Percentiles rank a stretch among this genome's conserved stretches.
phyloP scores from a whole-genome alignment of 345 rosid species.

The Microcos paniculata region DNA sequence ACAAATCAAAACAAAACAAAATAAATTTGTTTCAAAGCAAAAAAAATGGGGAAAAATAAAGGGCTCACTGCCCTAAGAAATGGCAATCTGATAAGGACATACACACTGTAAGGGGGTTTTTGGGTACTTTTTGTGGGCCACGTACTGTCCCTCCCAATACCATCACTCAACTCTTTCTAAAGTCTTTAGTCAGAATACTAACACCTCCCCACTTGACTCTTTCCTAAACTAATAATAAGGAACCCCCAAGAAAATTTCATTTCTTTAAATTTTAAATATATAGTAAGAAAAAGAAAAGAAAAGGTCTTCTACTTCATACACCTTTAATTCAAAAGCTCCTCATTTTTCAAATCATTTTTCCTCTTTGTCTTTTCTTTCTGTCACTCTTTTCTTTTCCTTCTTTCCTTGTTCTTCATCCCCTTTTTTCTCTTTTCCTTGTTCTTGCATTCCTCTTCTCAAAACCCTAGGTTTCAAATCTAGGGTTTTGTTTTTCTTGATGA shows the following conservation, averaged over 20 bases:
- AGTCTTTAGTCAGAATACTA: background rate
- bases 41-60: background rate
- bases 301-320: slow-evolving; percentile 19
- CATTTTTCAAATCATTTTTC: slow-evolving; percentile 26
- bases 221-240: background rate
- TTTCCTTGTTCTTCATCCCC: slow-evolving; percentile 12
- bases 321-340: slow-evolving; percentile 43
- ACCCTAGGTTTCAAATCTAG: slow-evolving; percentile 57
- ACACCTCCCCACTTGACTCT: slow-evolving; percentile 6
- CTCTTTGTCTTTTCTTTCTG: slow-evolving; percentile 23
- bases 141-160: slow-evolving; percentile 7
- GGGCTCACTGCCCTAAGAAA: slow-evolving; percentile 20
- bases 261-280: background rate
- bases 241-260: background rate
- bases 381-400: slow-evolving; percentile 26
- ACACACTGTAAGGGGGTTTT: slow-evolving; percentile 19
- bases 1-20: background rate
- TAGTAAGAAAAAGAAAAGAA: background rate
- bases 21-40: background rate
- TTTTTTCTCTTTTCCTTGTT: slow-evolving; percentile 23
- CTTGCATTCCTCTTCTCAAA: slow-evolving; percentile 34
- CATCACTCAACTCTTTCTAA: slow-evolving; percentile 12
- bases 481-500: slow-evolving; percentile 28
- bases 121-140: slow-evolving; percentile 29
- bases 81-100: slow-evolving; percentile 21